Percentiles rank a stretch among this genome's conserved stretches.
phyloP scores from a whole-genome alignment of 345 rosid genomes.

The Eucalyptus regnans region DNA sequence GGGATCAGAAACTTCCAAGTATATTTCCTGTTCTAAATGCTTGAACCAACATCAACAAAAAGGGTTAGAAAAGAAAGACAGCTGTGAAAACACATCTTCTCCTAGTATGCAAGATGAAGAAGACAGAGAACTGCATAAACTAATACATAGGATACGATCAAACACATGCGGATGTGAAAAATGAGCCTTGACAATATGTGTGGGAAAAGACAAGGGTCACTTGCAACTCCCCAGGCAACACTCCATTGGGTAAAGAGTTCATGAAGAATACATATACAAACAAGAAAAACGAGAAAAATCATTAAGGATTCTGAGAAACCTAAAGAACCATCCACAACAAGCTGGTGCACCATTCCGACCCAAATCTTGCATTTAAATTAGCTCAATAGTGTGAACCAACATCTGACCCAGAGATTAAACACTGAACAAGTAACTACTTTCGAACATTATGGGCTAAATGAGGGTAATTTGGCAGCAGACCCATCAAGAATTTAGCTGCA shows the following conservation, averaged over 20 bases:
- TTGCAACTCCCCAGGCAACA: neutral
- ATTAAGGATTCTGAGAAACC: neutral
- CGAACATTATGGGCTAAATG: neutral
- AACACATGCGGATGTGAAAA: neutral
- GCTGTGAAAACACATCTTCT: neutral
- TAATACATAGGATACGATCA: neutral
- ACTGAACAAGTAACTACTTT: neutral
- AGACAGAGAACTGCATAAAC: neutral
- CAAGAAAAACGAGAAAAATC: neutral
- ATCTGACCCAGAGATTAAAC: neutral
- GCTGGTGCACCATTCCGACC: neutral
- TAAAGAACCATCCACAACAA: neutral
- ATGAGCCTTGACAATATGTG: neutral
- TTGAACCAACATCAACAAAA: neutral
- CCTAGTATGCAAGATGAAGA: neutral
- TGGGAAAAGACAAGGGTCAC: neutral
- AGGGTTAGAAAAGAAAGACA: neutral
- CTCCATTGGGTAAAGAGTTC: neutral
- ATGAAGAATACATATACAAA: neutral
- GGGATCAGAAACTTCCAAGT: neutral
- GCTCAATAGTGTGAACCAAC: neutral
- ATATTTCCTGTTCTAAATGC: neutral
- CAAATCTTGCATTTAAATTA: neutral
- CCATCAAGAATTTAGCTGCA: neutral
- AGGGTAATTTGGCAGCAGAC: neutral